phyloP scores from a whole-genome alignment of 192 early-diverging fungal genomes.

The Gonapodya sp. region DNA sequence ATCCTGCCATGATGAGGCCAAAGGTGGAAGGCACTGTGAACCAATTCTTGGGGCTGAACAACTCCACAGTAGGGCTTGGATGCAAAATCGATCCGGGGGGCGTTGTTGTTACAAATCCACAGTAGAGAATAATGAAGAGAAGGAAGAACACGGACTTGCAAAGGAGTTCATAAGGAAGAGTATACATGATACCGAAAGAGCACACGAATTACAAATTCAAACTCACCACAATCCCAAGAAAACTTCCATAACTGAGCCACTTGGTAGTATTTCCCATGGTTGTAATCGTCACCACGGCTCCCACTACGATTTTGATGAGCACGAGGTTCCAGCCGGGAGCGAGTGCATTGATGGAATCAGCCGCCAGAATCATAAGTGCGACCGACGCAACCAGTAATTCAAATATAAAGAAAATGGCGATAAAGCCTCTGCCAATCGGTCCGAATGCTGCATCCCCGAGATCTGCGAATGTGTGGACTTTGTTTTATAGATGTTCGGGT shows the following conservation, averaged over 20 bases:
- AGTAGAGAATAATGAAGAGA: background rate
- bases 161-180: too few relatives aligned
- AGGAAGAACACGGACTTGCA: background rate
- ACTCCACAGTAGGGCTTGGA: background rate
- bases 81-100: background rate
- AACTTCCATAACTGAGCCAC: background rate
- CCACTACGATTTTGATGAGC: background rate
- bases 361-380: background rate
- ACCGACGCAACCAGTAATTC: background rate
- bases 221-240: background rate
- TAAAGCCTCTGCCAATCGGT: background rate
- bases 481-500: background rate
- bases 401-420: background rate
- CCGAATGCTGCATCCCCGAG: background rate
- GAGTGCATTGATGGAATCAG: constrained; percentile 1
- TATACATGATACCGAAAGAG: too few relatives aligned
- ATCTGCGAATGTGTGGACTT: background rate
- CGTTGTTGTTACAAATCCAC: background rate
- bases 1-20: background rate
- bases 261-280: background rate
- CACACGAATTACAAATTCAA: background rate
- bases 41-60: background rate
- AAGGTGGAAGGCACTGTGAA: background rate
- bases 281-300: background rate
- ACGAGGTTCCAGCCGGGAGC: background rate